phyloP scores from a whole-genome alignment of 1,139 yeast genomes.

The Hyphopichia pseudoburtonii region DNA sequence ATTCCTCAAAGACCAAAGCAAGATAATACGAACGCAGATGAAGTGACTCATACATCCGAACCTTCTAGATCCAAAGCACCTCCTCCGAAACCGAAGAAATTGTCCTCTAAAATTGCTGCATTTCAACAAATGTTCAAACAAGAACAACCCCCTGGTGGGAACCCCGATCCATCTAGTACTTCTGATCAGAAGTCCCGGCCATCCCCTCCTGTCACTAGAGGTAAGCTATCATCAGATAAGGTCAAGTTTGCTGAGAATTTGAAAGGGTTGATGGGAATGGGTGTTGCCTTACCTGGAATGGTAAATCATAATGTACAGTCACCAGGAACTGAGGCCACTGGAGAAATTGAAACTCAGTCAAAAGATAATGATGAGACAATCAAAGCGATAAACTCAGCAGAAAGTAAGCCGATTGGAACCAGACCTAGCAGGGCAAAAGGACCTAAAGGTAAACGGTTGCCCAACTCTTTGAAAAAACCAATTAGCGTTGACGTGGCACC shows the following conservation, averaged over 20 bases:
- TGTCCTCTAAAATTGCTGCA: constrained; percentile 76
- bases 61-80: constrained; percentile 41
- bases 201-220: constrained; percentile 9
- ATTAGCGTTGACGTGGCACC: constrained; percentile 32
- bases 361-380: constrained; percentile 8
- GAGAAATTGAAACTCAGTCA: too few species aligned
- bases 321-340: too few species aligned
- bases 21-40: too few species aligned
- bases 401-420: constrained; percentile 3
- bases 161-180: constrained; percentile 4
- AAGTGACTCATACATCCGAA: too few species aligned
- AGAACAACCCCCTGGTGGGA: constrained; percentile 11
- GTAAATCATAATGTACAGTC: constrained; percentile 22
- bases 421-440: constrained; percentile 58
- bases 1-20: too few species aligned
- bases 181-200: constrained; percentile 4
- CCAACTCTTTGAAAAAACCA: constrained; percentile 55
- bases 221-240: constrained; percentile 32
- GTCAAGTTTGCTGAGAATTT: constrained; percentile 54
- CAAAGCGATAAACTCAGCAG: constrained; percentile 11
- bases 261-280: constrained; percentile 56
- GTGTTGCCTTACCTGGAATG: constrained; percentile 67
- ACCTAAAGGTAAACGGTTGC: constrained; percentile 76
- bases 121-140: constrained; percentile 68
- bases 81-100: constrained; percentile 73